Evolutionary conservation across 352 stramenopile species (phyloP), one percentile per base, ranked within the genome.

Genomic region (Paralagenidium karlingii): DNA sequence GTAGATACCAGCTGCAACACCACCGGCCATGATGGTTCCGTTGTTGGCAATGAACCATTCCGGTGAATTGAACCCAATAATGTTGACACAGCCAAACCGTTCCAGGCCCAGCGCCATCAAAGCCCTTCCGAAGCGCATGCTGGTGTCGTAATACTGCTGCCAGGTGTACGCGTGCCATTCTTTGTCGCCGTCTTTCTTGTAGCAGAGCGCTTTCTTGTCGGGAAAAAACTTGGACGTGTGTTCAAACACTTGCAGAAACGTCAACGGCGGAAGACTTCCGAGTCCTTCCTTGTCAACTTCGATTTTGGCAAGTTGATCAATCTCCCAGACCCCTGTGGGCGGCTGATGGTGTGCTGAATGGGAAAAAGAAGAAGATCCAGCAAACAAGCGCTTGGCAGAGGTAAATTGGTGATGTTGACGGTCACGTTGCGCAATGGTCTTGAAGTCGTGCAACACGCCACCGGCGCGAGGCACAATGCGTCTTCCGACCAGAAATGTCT

Each of bases 21-120:
- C 78, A 19, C 80, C 80, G 18, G 78, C 73, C 34, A 89, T 60
- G 45, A 93, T 89, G 18, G 70, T 53, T 18, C 78, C 80, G 43
- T 74, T 75, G 43, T 86, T 74, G 36, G 66, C 68, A 45, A 93
- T 67, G 44, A 91, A 76, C 71, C 82, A 94, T 48, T 94, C 70
- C 8, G 77, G 70, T 21, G 70, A 75, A 56, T 94, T 94, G 50
- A 77, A 81, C 18, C 81, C 81, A 30, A 85, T 81, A 19, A 94
- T 70, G 43, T 63, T 81, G 18, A 94, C 78, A 1, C 60, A 63
- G 27, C 93, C 66, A 38, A 83, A 71, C 19, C 57, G 49, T 24
- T 75, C 32, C 8, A 93, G 56, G 13, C 77, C 82, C 6, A 83
- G 15, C 22, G 62, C 48, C 29, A 93, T 78, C 40, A 93, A 56